A percentile compares a stretch with the other conserved stretches of the same genome.
These are phyloP conservation scores for Torulaspora franciscae DNA, from an alignment of 805 yeast species.

Conservation along the genomic window DNA sequence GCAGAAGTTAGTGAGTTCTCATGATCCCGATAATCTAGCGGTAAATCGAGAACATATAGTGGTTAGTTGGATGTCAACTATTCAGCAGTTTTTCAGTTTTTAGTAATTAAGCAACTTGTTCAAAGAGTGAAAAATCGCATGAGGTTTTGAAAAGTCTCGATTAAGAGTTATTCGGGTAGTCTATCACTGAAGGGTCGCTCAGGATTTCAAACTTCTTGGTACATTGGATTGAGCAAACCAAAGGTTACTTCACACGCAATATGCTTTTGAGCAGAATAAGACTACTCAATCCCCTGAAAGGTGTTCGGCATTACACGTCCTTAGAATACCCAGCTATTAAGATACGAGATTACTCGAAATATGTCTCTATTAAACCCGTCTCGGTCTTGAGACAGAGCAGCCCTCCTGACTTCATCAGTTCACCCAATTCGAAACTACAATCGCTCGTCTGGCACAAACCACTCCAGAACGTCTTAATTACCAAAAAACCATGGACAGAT, in stretches of 20 bases:
- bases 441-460: slow-evolving; percentile 67
- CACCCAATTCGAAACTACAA: slow-evolving; percentile 57
- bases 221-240: not conserved
- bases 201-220: too few species aligned
- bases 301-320: slow-evolving; percentile 12
- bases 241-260: not conserved
- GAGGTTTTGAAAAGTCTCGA: too few species aligned
- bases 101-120: too few species aligned
- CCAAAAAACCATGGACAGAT: slow-evolving; percentile 78
- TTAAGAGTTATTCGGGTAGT: too few species aligned
- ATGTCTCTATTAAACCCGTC: slow-evolving; percentile 34
- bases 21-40: too few species aligned
- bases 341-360: slow-evolving; percentile 22
- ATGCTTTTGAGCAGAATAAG: not conserved
- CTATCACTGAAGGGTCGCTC: too few species aligned
- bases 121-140: too few species aligned
- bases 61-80: too few species aligned
- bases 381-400: slow-evolving; percentile 30
- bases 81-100: too few species aligned
- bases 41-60: too few species aligned
- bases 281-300: slow-evolving; percentile 2
- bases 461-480: slow-evolving; percentile 67
- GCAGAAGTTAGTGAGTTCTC: too few species aligned
- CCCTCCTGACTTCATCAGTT: slow-evolving; percentile 49
- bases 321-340: slow-evolving; percentile 15